These are phyloP conservation scores for Plasmodium sp. DNA, from an alignment of 169 alveolate species.

Conservation along the genomic window DNA sequence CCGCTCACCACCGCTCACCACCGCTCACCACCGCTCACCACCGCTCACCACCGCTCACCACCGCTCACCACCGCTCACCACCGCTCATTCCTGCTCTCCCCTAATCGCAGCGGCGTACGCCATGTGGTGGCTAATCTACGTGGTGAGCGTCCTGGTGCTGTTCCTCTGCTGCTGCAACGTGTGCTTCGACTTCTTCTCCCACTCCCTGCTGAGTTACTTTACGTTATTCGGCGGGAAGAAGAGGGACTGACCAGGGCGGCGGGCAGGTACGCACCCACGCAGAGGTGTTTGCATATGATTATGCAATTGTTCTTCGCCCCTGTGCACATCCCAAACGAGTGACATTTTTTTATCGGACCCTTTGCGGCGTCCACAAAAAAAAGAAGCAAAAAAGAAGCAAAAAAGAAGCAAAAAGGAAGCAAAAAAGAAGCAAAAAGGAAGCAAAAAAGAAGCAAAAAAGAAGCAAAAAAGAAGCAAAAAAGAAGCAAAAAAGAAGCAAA, in stretches of 20 bases:
- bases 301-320: background rate
- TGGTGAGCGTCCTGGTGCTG: slow-evolving; percentile 54
- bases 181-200: slow-evolving; percentile 53
- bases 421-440: too few relatives aligned
- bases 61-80: too few relatives aligned
- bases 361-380: background rate
- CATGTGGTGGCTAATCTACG: slow-evolving; percentile 72
- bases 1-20: too few relatives aligned
- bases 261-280: background rate
- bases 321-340: background rate
- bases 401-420: too few relatives aligned
- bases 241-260: background rate
- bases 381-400: too few relatives aligned
- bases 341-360: background rate
- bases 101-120: slow-evolving; percentile 33
- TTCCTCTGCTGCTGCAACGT: slow-evolving; percentile 70
- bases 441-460: too few relatives aligned
- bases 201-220: slow-evolving; percentile 42
- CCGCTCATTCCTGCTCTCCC: background rate
- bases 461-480: too few relatives aligned
- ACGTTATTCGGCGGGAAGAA: slow-evolving; percentile 6
- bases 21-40: background rate
- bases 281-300: background rate
- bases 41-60: background rate
- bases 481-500: too few relatives aligned